Percentiles rank a stretch among this genome's conserved stretches.
phyloP scores from a whole-genome alignment of 768 basidiomycete genomes.

The Suillus occidentalis region DNA sequence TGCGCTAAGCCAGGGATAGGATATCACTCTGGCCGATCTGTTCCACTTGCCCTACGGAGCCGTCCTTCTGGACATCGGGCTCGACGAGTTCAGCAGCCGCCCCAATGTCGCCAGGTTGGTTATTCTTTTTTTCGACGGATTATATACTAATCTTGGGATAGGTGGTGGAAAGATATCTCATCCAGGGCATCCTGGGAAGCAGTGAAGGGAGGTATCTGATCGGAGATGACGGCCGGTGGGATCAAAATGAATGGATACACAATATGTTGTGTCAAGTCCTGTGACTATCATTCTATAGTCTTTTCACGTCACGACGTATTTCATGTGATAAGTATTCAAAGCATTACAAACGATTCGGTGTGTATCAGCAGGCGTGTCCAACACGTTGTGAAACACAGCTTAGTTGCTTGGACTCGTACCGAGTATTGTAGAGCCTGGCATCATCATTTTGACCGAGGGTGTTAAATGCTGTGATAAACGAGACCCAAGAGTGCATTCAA shows the following conservation, averaged over 20 bases:
- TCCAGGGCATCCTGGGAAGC: constrained; percentile 46
- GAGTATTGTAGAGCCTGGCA: not conserved
- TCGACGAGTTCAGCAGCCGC: constrained; percentile 18
- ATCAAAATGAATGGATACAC: not conserved
- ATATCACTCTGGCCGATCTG: constrained; percentile 23
- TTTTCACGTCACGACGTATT: not conserved
- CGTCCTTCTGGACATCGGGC: constrained; percentile 10
- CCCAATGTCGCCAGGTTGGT: constrained; percentile 22
- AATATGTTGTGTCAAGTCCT: not conserved
- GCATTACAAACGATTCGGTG: not conserved
- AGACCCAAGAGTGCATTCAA: not conserved
- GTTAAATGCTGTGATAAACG: not conserved
- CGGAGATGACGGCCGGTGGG: no score
- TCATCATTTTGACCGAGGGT: not conserved
- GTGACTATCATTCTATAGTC: not conserved
- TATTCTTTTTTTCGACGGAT: not conserved
- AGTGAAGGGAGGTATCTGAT: constrained; percentile 35
- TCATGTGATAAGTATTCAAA: not conserved
- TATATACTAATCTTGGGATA: constrained; percentile 7
- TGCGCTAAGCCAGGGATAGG: constrained; percentile 1
- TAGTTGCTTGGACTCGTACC: not conserved
- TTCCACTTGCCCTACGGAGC: constrained; percentile 21
- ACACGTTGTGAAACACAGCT: not conserved
- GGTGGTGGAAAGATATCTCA: constrained; percentile 52
- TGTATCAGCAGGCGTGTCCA: not conserved